Evolutionary conservation across 176 grass and related monocot species (phyloP), one percentile per base, ranked within the genome.

Genomic region (Oryza australiensis): DNA sequence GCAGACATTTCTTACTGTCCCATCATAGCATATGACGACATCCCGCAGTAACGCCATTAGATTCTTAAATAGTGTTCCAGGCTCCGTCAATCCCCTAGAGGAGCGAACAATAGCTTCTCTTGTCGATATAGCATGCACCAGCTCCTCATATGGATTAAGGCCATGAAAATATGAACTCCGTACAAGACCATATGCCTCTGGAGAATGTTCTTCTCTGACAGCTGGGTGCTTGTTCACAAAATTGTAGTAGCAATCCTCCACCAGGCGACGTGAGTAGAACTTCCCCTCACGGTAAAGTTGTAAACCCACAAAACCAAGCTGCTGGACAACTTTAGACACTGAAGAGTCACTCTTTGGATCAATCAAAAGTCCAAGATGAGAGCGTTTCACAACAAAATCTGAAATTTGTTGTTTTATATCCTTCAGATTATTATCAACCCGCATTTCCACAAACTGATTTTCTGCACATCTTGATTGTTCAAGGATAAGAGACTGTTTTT

Each of bases 41-140:
- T 98, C 92, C 27, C 92, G 88, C 75, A 98, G 83, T 43, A 93
- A 86, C 45, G 92, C 95, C 95, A 98, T 98, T 68, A 98, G 85
- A 76, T 80, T 98, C 80, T 98, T 98, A 53, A 93, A 93, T 12
- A 98, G 80, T 20, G 92, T 95, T 45, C 95, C 95, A 60, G 95
- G 95, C 87, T 98, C 95, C 33, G 90, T 91, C 43, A 98, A 84
- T 3, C 95, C 95, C 83, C 95, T 89, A 81, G 95, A 98, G 20
- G 95, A 98, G 48, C 95, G 90, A 26, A 98, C 90, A 40, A 98
- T 95, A 35, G 90, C 82, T 80, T 98, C 95, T 80, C 92, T 95
- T 32, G 92, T 78, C 2, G 84, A 91, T 48, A 98, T 98, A 60
- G 92, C 62, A 94, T 98, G 95, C 37, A 98, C 87, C 22, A 98